These are phyloP conservation scores for Laguncularia racemosa DNA, from an alignment of 345 rosid species.

Conservation along the genomic window DNA sequence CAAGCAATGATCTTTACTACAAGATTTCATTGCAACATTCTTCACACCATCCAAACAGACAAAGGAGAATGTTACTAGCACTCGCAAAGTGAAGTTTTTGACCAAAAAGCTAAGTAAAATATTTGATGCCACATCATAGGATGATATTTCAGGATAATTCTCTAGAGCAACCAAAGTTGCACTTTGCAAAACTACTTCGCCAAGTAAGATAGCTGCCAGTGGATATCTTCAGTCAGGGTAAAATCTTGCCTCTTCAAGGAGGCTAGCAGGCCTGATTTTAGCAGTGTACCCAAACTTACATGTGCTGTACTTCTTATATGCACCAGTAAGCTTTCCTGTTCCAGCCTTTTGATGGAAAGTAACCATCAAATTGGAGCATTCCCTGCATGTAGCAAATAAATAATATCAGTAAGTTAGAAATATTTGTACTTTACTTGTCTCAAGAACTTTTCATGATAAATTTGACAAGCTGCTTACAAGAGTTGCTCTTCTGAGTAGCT, in stretches of 20 bases:
- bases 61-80: too few species aligned
- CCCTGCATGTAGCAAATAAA: not conserved
- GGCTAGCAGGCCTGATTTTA: conserved; percentile 8
- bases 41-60: too few species aligned
- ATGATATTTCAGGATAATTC: too few species aligned
- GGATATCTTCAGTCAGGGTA: too few species aligned
- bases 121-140: too few species aligned
- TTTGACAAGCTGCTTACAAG: conserved; percentile 18
- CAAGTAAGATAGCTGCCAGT: too few species aligned
- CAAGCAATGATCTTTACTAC: too few species aligned
- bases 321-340: conserved; percentile 11
- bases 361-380: conserved; percentile 19
- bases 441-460: not conserved
- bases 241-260: not conserved
- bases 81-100: too few species aligned
- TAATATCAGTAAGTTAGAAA: not conserved
- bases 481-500: conserved; percentile 40
- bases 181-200: too few species aligned
- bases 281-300: conserved; percentile 7
- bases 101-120: too few species aligned
- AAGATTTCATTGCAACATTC: too few species aligned
- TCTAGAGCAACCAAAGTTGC: too few species aligned
- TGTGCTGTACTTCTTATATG: conserved; percentile 10
- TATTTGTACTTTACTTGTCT: not conserved
- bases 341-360: conserved; percentile 15